A percentile compares a stretch with the other conserved stretches of the same genome.
Evolutionary conservation across 345 rosid genomes (phyloP).

Genomic region (Psidium guajava): DNA sequence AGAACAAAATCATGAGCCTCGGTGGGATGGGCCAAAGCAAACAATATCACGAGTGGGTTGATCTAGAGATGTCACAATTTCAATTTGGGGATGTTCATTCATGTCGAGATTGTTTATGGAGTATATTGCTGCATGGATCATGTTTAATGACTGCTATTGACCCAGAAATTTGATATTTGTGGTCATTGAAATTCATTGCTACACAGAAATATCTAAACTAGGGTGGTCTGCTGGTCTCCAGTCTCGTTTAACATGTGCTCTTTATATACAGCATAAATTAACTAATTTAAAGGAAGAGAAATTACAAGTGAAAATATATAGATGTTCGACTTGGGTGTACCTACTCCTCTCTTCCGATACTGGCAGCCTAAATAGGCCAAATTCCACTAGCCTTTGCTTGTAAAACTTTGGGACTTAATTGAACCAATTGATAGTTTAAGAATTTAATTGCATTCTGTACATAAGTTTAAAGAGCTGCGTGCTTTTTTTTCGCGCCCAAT

Average conservation of each 20-base stretch:
- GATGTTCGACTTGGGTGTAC: rapidly evolving
- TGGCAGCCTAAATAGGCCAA: rapidly evolving
- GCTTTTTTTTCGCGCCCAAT: rapidly evolving
- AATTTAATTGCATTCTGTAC: rapidly evolving
- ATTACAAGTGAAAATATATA: background rate
- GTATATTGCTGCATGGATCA: background rate
- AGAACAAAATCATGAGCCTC: too few species aligned
- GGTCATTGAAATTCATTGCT: background rate
- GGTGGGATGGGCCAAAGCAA: too few species aligned
- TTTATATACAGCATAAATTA: background rate
- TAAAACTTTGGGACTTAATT: background rate
- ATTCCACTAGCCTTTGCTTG: background rate
- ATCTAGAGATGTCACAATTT: too few species aligned
- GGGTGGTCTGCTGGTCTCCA: too few species aligned
- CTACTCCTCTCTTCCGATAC: background rate
- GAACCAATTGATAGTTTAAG: background rate
- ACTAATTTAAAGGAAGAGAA: background rate
- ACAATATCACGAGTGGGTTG: too few species aligned
- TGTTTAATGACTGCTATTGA: too few species aligned
- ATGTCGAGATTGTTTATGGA: background rate
- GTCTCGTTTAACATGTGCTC: too few species aligned
- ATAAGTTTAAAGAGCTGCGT: background rate
- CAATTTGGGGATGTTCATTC: background rate
- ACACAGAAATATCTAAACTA: too few species aligned
- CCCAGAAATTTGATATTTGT: too few species aligned